Conservation (phyloP, 1,139 yeast species). For the Hansenula anomala region DNA sequence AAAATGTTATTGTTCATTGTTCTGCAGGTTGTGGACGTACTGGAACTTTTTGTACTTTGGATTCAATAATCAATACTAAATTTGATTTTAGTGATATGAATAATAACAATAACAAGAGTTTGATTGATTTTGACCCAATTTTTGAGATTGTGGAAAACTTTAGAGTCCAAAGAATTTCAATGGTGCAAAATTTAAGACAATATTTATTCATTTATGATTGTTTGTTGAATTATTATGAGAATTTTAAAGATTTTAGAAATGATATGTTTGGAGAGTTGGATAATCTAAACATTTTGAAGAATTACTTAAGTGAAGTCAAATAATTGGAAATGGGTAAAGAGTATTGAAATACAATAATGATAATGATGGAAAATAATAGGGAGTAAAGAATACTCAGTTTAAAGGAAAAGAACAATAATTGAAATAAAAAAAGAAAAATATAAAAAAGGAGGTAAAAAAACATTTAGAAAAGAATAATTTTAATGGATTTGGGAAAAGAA, state of each 20-base stretch:
- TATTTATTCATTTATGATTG: slow-evolving; percentile 69
- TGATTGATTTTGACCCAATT: slow-evolving; percentile 46
- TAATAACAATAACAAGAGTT: no score
- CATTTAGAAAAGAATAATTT: no score
- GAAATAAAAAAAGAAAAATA: no score
- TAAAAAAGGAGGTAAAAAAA: no score
- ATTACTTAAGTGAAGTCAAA: slow-evolving; percentile 2
- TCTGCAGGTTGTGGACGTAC: slow-evolving; percentile 93
- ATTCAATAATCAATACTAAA: slow-evolving; percentile 35
- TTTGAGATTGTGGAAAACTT: slow-evolving; percentile 42
- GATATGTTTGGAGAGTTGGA: slow-evolving; percentile 2
- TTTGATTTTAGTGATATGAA: slow-evolving; percentile 6
- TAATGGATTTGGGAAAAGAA: no score
- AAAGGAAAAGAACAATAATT: no score
- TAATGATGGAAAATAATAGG: no score
- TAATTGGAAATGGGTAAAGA: no score
- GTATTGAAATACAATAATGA: no score
- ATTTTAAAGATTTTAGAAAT: slow-evolving; percentile 3
- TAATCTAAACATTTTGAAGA: slow-evolving; percentile 8
- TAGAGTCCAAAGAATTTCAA: slow-evolving; percentile 70
- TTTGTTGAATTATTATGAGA: slow-evolving; percentile 25
- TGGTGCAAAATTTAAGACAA: slow-evolving; percentile 82
- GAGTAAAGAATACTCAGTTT: no score
- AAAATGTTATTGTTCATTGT: slow-evolving; percentile 62
- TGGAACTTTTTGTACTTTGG: slow-evolving; percentile 78